These are phyloP conservation scores for Stachybotrys chartarum DNA, from an alignment of 2,329 filamentous ascomycete genomes.

Conservation along the genomic window DNA sequence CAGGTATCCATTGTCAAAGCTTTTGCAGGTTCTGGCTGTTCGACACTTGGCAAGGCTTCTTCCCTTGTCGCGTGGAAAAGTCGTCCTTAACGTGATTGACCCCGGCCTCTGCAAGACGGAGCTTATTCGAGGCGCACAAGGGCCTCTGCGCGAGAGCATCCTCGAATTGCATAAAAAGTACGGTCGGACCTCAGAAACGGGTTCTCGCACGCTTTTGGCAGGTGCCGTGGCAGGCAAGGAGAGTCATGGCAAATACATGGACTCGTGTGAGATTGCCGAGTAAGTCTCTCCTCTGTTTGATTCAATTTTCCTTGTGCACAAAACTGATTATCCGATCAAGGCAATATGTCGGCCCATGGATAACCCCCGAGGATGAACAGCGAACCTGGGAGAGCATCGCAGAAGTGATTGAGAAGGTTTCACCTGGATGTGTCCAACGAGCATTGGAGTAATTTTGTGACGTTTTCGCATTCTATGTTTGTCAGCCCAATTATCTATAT, in stretches of 20 bases:
- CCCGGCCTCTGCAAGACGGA: conserved; percentile 21
- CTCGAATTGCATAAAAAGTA: conserved; percentile 1
- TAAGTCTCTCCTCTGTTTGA: conserved; percentile 7
- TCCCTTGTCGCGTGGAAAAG: conserved; percentile 17
- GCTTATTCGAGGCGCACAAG: conserved; percentile 3
- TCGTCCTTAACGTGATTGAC: conserved; percentile 21
- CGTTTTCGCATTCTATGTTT: background rate
- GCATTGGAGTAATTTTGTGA: background rate
- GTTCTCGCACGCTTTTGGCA: conserved; percentile 19
- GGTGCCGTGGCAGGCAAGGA: conserved; percentile 14
- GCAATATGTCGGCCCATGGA: conserved; percentile 11
- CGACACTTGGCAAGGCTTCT: conserved; percentile 17
- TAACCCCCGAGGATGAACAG: conserved; percentile 11
- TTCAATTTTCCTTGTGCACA: background rate
- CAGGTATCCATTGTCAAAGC: conserved; percentile 19
- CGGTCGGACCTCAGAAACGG: conserved; percentile 17
- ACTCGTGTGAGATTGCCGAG: conserved; percentile 18
- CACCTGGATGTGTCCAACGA: conserved; percentile 17
- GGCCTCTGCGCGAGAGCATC: background rate
- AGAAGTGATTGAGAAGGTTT: conserved; percentile 16
- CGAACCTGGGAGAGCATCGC: conserved; percentile 18
- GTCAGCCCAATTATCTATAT: no score
- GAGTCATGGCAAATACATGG: conserved; percentile 18
- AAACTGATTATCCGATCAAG: conserved; percentile 3
- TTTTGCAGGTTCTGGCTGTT: conserved; percentile 16